Evolutionary conservation across 371 early-diverging fungal species (phyloP), one percentile per base, ranked within the genome.

Genomic region (Mucor saturninus): DNA sequence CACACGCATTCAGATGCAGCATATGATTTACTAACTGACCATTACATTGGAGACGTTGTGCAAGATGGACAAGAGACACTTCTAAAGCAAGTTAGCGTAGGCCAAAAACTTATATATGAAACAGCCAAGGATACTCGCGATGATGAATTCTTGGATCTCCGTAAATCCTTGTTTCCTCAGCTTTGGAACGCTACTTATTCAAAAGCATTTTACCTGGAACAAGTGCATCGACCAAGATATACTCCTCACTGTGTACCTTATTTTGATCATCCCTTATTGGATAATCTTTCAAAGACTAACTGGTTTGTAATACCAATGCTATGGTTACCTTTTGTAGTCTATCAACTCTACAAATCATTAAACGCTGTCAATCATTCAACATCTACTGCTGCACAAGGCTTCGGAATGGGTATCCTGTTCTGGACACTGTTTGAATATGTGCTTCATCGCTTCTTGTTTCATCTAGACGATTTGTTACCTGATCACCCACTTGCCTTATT

Each of bases 381-480:
- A 2, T 56, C 61, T 31, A 43, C 54, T 4, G 42, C 68, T 0
- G 14, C 51, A 0, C 46, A 59, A 31, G 71, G 71, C 2, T 90
- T 89, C 67, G 61, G 70, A 6, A 50, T 77, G n/a, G 98, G 97
- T 2, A 30, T 93, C 9, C 45, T 91, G 3, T 68, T 85, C 40
- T 97, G 96, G 96, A 85, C 93, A 3, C 70, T 93, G 58, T 54
- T 88, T 38, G 91, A 91, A 73, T 96, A 97, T 76, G 59, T 75
- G 15, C 75, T 98, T 26, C 98, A 97, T 73, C 84, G 98, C 6
- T 96, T 94, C 73, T 64, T 95, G 48, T 97, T 97, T 81, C 97
- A 97, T 76, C 61, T 96, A 32, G 98, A 96, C 71, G 87, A 88
- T 7, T 66, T 86, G 21, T 62, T 98, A 54, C 98, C 98, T 8